phyloP scores from a whole-genome alignment of 2,329 filamentous ascomycete genomes.

The Trichoderma endophyticum region DNA sequence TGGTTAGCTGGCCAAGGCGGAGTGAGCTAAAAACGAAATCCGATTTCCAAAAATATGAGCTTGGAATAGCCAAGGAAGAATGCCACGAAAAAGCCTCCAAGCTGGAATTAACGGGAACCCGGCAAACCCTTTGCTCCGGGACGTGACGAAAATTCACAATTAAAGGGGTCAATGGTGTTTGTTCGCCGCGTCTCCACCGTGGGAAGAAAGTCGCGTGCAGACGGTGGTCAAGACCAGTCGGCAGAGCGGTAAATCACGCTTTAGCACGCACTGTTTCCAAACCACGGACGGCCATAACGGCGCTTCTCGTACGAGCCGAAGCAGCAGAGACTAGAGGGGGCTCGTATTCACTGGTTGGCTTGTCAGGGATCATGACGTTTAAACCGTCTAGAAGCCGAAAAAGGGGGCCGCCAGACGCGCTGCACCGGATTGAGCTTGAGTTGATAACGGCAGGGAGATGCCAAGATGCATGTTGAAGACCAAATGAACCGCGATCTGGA shows the following conservation, averaged over 20 bases:
- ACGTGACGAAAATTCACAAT: not conserved
- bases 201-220: not conserved
- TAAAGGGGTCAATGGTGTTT: slow-evolving; percentile 16
- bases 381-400: not conserved
- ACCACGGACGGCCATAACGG: not conserved
- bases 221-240: not conserved
- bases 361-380: slow-evolving; percentile 14
- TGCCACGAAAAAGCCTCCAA: not conserved
- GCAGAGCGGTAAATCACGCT: slow-evolving; percentile 7
- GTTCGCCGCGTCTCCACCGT: slow-evolving; percentile 14
- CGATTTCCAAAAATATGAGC: not conserved
- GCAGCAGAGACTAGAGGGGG: not conserved
- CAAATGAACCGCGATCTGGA: slow-evolving; percentile 4
- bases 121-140: not conserved
- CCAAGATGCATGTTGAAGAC: not conserved
- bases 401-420: slow-evolving; percentile 1
- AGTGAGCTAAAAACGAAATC: not conserved
- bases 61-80: not conserved
- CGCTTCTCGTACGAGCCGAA: slow-evolving; percentile 12
- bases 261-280: slow-evolving; percentile 2
- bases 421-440: not conserved
- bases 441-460: slow-evolving; percentile 3
- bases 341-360: slow-evolving; percentile 11
- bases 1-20: not conserved
- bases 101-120: not conserved